Evolutionary conservation across 176 grass and related monocot genomes (phyloP).

Genomic region (Pontederia paniculata): DNA sequence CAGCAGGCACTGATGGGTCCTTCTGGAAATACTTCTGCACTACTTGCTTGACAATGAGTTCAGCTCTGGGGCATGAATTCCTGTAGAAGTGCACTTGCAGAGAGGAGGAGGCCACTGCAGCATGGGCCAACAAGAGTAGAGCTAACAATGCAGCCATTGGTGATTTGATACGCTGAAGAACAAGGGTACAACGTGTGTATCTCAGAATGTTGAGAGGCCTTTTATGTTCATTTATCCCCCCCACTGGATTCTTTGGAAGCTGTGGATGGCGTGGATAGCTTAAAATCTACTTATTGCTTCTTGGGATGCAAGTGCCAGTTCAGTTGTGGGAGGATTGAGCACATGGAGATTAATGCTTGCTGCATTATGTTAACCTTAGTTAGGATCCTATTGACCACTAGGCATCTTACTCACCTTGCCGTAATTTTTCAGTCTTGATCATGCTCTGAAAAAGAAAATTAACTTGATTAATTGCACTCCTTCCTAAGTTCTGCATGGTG

Average conservation of each 20-base stretch:
- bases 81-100: slow-evolving; percentile 14
- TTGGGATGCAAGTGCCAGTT: slow-evolving; percentile 6
- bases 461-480: no score
- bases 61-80: slow-evolving; percentile 17
- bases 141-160: slow-evolving; percentile 7
- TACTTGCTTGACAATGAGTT: slow-evolving; percentile 9
- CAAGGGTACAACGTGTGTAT: no score
- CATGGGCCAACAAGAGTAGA: slow-evolving; percentile 2
- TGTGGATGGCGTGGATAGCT: slow-evolving; percentile 3
- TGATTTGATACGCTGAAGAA: background rate
- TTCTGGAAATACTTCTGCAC: background rate
- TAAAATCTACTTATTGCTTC: background rate
- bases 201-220: no score
- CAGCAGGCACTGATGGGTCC: slow-evolving; percentile 4
- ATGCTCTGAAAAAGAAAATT: no score
- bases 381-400: no score
- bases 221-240: background rate
- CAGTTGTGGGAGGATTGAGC: background rate
- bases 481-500: no score
- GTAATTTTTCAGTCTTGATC: no score
- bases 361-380: no score
- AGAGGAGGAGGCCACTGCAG: background rate
- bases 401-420: no score
- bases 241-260: background rate
- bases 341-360: no score